Percentiles rank a stretch among this genome's conserved stretches.
phyloP scores from a whole-genome alignment of 1,284 basidiomycete genomes.

The Sutorius eximius region DNA sequence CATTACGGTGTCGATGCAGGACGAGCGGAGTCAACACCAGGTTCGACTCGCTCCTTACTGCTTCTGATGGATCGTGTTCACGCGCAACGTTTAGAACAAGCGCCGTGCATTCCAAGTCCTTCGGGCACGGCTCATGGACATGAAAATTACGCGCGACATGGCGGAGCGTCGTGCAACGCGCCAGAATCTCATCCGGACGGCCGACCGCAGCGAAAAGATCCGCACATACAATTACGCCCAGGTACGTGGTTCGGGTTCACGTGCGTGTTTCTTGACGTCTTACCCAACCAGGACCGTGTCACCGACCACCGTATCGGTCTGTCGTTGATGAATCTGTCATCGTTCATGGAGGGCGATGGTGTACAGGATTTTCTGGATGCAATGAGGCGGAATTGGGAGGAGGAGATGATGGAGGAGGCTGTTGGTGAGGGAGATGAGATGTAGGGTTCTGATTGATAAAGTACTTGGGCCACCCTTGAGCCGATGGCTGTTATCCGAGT shows the following conservation, averaged over 20 bases:
- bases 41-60: conserved; percentile 38
- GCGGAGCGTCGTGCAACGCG: conserved; percentile 69
- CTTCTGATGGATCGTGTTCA: conserved; percentile 2
- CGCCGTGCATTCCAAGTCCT: conserved; percentile 88
- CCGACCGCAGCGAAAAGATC: conserved; percentile 89
- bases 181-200: conserved; percentile 72
- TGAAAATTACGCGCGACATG: conserved; percentile 70
- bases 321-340: conserved; percentile 70
- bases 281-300: conserved; percentile 67
- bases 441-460: too few species aligned
- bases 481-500: too few species aligned
- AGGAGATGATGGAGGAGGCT: conserved; percentile 67
- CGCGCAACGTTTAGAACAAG: conserved; percentile 63
- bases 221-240: conserved; percentile 92
- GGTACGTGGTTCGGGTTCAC: conserved; percentile 38
- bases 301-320: conserved; percentile 90
- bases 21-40: conserved; percentile 94
- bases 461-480: too few species aligned
- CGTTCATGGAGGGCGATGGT: conserved; percentile 79
- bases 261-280: neutral
- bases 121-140: conserved; percentile 78
- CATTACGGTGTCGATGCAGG: conserved; percentile 97
- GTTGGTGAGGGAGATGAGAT: conserved; percentile 37
- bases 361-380: conserved; percentile 65
- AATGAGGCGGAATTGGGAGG: conserved; percentile 63